Conservation (phyloP, 352 stramenopile species). For the Plasmopara halstedii region DNA sequence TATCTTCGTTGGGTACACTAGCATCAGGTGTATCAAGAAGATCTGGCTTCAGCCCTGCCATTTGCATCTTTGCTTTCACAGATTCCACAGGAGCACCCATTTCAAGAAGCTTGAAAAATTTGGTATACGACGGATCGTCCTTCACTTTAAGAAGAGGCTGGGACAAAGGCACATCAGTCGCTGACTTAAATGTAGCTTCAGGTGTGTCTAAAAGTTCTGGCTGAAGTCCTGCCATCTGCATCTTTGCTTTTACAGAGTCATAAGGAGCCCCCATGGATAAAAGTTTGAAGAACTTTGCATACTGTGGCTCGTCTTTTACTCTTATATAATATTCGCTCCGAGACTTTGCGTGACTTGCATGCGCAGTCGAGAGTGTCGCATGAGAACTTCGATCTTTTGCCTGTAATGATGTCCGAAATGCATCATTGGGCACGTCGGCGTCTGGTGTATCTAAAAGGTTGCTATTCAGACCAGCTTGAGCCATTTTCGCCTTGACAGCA, state of each 20-base stretch:
- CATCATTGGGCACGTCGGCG: slow-evolving; percentile 25
- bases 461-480: slow-evolving; percentile 79
- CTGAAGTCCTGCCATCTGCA: slow-evolving; percentile 78
- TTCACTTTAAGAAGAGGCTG: slow-evolving; percentile 38
- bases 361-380: slow-evolving; percentile 6
- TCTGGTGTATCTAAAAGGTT: slow-evolving; percentile 58
- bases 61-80: slow-evolving; percentile 61
- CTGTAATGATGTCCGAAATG: background rate
- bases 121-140: slow-evolving; percentile 53
- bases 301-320: slow-evolving; percentile 53
- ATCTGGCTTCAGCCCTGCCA: slow-evolving; percentile 48
- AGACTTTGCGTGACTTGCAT: slow-evolving; percentile 2
- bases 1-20: slow-evolving; percentile 15
- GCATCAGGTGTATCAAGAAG: slow-evolving; percentile 67
- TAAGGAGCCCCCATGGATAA: slow-evolving; percentile 49
- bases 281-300: slow-evolving; percentile 65
- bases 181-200: slow-evolving; percentile 27
- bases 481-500: slow-evolving; percentile 58
- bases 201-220: slow-evolving; percentile 52
- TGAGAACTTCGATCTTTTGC: slow-evolving; percentile 16
- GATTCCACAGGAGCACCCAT: slow-evolving; percentile 51
- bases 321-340: slow-evolving; percentile 7
- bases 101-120: slow-evolving; percentile 64
- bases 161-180: background rate
- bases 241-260: slow-evolving; percentile 55